These are phyloP conservation scores for Paramecium biaurelia DNA, from an alignment of 73 alveolate species.

Conservation along the genomic window DNA sequence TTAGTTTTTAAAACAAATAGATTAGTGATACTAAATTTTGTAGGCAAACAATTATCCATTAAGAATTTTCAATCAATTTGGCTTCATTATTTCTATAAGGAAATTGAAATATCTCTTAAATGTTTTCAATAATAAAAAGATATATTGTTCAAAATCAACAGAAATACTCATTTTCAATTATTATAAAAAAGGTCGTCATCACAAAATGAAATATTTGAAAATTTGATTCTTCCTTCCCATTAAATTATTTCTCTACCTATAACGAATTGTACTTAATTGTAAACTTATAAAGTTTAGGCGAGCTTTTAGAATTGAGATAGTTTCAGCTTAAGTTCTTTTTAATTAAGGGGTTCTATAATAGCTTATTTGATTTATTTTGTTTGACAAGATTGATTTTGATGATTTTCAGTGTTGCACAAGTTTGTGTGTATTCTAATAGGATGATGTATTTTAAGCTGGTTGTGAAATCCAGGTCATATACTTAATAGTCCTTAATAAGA, in stretches of 20 bases:
- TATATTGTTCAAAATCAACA: neutral
- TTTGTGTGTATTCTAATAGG: neutral
- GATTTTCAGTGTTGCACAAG: neutral
- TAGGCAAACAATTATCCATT: neutral
- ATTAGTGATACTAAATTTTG: neutral
- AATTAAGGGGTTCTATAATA: neutral
- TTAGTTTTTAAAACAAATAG: neutral
- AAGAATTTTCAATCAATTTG: too few species aligned
- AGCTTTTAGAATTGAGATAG: neutral
- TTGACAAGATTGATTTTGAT: too few species aligned
- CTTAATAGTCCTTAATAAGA: neutral
- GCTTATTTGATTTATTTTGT: too few species aligned
- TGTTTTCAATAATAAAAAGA: too few species aligned
- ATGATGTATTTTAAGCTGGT: neutral
- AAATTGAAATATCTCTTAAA: too few species aligned
- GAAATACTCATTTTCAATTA: neutral
- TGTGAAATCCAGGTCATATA: neutral
- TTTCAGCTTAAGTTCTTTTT: neutral
- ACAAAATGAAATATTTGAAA: too few species aligned
- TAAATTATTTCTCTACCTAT: neutral
- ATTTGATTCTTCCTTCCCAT: neutral
- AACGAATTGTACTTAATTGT: neutral
- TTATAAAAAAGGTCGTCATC: too few species aligned
- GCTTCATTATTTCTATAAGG: too few species aligned
- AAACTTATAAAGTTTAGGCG: neutral